Conservation (phyloP, 1,284 basidiomycete genomes). For the Ustilago hordei region DNA sequence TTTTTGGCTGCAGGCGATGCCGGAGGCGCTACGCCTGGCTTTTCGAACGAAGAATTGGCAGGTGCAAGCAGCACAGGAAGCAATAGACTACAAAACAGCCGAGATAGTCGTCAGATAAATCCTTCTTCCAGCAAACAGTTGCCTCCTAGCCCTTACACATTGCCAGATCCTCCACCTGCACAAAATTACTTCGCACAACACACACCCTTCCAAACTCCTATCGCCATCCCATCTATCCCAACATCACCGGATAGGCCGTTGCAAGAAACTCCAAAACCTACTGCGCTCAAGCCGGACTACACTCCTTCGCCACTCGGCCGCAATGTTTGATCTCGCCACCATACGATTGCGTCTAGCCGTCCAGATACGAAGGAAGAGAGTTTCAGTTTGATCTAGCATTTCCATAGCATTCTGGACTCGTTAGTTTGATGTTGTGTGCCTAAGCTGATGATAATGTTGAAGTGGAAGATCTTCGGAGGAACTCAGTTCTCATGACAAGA, state of each 20-base stretch:
- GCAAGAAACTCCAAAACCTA: slow-evolving; percentile 37
- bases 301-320: slow-evolving; percentile 34
- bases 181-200: slow-evolving; percentile 57
- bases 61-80: background rate
- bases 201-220: background rate
- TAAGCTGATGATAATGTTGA: too few species aligned
- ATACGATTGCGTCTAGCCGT: too few species aligned
- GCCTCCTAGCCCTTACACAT: slow-evolving; percentile 52
- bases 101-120: slow-evolving; percentile 10
- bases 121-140: slow-evolving; percentile 20
- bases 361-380: background rate
- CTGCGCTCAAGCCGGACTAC: slow-evolving; percentile 8
- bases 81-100: slow-evolving; percentile 10
- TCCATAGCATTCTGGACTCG: background rate
- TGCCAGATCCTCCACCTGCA: slow-evolving; percentile 55
- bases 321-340: slow-evolving; percentile 17
- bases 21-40: background rate
- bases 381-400: background rate
- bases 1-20: slow-evolving; percentile 10
- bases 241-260: background rate
- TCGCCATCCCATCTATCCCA: background rate
- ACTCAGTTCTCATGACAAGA: too few species aligned
- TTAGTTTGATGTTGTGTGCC: background rate
- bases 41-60: background rate
- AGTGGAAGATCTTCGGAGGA: too few species aligned